Evolutionary conservation across 2,329 filamentous ascomycete genomes (phyloP), one percentile per base, ranked within the genome.

Genomic region (Botrytis squamosa): DNA sequence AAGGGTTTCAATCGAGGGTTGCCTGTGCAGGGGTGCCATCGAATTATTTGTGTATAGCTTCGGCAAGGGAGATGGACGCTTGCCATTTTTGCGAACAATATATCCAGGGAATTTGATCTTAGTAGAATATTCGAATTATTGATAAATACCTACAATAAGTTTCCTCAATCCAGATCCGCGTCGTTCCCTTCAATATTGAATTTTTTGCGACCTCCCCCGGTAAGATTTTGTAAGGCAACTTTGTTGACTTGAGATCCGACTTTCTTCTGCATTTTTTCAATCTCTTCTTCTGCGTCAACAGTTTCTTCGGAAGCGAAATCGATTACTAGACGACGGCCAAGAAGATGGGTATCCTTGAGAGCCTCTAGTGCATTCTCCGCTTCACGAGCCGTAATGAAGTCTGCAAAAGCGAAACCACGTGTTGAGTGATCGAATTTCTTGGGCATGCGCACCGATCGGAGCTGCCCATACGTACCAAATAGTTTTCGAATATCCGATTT

Each of bases 231-330:
- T 80, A 97, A 86, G 79, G 93, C 93, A 80, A 98, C 92, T 85
- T 95, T 96, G 85, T 97, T 93, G 82, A 93, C 89, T 85, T 98
- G 95, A 75, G 91, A 90, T 75, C 93, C 93, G 81, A 97, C 92
- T 88, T 98, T 99, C 87, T 93, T 93, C 84, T 97, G 93, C 92
- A 99, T 97, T 85, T 94, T 95, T 82, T 93, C 91, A 81, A 99
- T 96, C 84, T 98, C 95, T 83, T 95, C 94, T 85, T 99, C 96
- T 4, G 96, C 91, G 84, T 98, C 95, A 77, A 96, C 87, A 57
- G 93, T 89, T 79, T 98, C 96, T 77, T 92, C 93, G 80, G 94
- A 91, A 57, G 95, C 95, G 84, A 94, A 98, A 82, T 98, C 93
- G 75, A 99, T 87, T 72, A 98, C 94, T 79, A 99, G 87, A 80